These are phyloP conservation scores for Lomentospora prolificans DNA, from an alignment of 2,329 filamentous ascomycete species.

Conservation along the genomic window DNA sequence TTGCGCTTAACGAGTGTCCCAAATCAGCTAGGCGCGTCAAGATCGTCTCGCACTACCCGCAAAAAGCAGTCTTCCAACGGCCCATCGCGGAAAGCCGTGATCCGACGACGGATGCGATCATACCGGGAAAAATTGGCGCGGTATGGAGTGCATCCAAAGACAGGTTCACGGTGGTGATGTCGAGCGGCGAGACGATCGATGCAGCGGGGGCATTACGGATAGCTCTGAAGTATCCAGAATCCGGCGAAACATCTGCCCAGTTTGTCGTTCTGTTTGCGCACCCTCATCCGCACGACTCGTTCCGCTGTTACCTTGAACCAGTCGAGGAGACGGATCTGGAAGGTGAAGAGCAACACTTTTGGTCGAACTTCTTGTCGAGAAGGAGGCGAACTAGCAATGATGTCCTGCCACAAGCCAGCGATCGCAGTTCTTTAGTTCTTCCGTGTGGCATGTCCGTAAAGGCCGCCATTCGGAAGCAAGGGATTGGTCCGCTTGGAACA, in stretches of 20 bases:
- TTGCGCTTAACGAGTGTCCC: neutral
- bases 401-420: neutral
- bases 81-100: conserved; percentile 3
- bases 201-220: neutral
- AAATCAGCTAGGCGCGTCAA: neutral
- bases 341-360: neutral
- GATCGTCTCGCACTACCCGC: conserved; percentile 12
- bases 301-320: conserved; percentile 4
- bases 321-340: neutral
- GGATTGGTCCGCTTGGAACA: neutral
- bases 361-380: neutral
- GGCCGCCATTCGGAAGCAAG: conserved; percentile 1
- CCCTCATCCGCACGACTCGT: neutral
- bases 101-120: neutral
- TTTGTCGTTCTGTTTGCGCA: conserved; percentile 6
- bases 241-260: neutral
- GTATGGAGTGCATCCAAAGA: conserved; percentile 7
- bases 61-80: conserved; percentile 7
- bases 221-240: neutral
- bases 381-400: neutral
- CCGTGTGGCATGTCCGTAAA: neutral
- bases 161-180: neutral
- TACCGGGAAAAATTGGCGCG: conserved; percentile 5
- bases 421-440: conserved; percentile 4
- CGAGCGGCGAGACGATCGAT: neutral